phyloP scores from a whole-genome alignment of 768 basidiomycete species.

The Pluteus cervinus region DNA sequence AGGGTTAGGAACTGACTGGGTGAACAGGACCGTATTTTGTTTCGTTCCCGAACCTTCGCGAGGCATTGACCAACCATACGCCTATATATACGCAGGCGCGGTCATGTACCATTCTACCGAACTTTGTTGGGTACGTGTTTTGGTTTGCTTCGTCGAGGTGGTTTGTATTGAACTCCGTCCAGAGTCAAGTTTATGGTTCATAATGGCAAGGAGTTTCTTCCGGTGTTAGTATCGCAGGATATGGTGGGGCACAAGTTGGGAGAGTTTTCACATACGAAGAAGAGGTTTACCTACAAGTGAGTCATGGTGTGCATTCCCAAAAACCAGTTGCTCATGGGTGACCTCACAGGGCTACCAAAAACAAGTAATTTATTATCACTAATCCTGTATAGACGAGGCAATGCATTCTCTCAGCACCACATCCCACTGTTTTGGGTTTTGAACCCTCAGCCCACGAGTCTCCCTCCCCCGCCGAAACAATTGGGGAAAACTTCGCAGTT shows the following conservation, averaged over 20 bases:
- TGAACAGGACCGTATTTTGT: slow-evolving; percentile 91
- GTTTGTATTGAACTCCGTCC: not conserved
- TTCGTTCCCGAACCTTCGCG: slow-evolving; percentile 81
- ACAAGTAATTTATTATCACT: no score
- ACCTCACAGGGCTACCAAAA: no score
- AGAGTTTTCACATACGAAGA: slow-evolving; percentile 89
- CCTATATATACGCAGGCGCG: slow-evolving; percentile 86
- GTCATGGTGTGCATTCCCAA: slow-evolving; percentile 26
- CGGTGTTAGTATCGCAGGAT: slow-evolving; percentile 85
- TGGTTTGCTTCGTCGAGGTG: not conserved
- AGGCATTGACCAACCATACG: slow-evolving; percentile 75
- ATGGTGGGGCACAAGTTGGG: slow-evolving; percentile 99
- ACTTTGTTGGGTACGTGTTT: slow-evolving; percentile 81
- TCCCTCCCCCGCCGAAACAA: no score
- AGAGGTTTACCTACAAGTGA: slow-evolving; percentile 80
- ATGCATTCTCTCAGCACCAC: no score
- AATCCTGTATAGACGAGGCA: no score
- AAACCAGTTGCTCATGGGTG: no score
- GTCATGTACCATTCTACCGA: slow-evolving; percentile 89
- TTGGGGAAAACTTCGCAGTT: no score
- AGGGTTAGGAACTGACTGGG: not conserved
- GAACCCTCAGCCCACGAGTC: no score
- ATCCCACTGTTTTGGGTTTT: no score
- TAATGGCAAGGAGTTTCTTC: slow-evolving; percentile 87
- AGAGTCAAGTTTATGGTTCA: slow-evolving; percentile 90